These are phyloP conservation scores for Pisolithus tinctorius DNA, from an alignment of 768 basidiomycete genomes.

Conservation along the genomic window DNA sequence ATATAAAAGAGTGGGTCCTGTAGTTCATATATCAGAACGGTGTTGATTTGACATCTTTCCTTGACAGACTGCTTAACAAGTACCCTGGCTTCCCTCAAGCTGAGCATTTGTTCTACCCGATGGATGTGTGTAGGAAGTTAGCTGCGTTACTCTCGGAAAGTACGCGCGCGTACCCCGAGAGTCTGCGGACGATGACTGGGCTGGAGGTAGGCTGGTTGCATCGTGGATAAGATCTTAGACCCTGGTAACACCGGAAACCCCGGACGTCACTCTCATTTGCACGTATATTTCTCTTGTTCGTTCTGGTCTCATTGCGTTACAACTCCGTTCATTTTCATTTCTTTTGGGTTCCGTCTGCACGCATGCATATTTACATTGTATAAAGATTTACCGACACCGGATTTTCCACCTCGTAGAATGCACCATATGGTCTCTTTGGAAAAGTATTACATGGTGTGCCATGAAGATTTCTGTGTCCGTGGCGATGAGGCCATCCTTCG, in stretches of 20 bases:
- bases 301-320: not conserved
- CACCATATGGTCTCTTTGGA: no score
- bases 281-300: not conserved
- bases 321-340: not conserved
- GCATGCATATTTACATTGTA: not conserved
- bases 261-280: not conserved
- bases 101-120: constrained; percentile 82
- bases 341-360: not conserved
- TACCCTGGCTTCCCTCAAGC: constrained; percentile 83
- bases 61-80: constrained; percentile 47
- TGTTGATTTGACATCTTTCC: not conserved
- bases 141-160: constrained; percentile 70
- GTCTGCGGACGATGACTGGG: constrained; percentile 72
- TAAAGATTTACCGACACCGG: not conserved
- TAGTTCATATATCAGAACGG: not conserved
- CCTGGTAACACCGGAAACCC: not conserved
- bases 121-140: constrained; percentile 67
- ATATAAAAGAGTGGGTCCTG: constrained; percentile 16
- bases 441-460: no score
- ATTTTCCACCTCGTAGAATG: not conserved
- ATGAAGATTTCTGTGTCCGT: no score
- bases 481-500: no score
- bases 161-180: constrained; percentile 67
- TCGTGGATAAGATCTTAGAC: constrained; percentile 7
- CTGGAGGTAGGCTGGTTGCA: constrained; percentile 76